Evolutionary conservation across 2,329 filamentous ascomycete genomes (phyloP), one percentile per base, ranked within the genome.

Genomic region (Fusarium praegraminearum): DNA sequence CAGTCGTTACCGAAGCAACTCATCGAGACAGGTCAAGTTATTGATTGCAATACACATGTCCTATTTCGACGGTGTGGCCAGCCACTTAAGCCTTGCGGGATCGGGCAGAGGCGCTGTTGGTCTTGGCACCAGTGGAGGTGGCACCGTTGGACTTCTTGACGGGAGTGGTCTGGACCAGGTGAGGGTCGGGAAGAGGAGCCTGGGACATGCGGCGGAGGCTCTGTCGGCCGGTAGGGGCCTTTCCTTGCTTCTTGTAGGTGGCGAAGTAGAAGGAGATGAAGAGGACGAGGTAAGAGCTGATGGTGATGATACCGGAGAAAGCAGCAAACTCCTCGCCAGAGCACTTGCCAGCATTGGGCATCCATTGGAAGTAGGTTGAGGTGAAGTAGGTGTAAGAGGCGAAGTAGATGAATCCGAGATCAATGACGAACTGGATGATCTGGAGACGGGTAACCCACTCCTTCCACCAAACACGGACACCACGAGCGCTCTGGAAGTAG

Each of bases 251-350:
- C 85, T 91, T 92, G 86, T 99, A 99, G 67, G 95, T 99, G 72
- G 94, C 94, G 75, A 97, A 87, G 88, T 98, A 99, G 90, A 99
- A 99, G 53, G 92, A 95, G 84, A 99, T 97, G 90, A 99, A 99
- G 73, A 99, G 92, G 70, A 98, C 87, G 64, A 99, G 89, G 89
- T 98, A 99, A 33, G 93, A 97, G 83, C 89, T 94, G 78, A 99
- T 86, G 76, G 97, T 97, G 72, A 87, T 93, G 75, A 98, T 97
- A 75, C 95, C 95, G 64, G 94, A 87, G 77, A 98, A 93, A 45
- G 95, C 95, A 50, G 95, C 95, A 77, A 98, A 98, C 82, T 98
- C 96, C 85, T 98, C 95, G 77, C 95, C 95, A 41, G 95, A 93
- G 80, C 95, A 99, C 75, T 90, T 85, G 80, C 95, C 95, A 69